These are phyloP conservation scores for Paragyromitra xinjiangensis DNA, from an alignment of 495 filamentous ascomycete genomes.

Conservation along the genomic window DNA sequence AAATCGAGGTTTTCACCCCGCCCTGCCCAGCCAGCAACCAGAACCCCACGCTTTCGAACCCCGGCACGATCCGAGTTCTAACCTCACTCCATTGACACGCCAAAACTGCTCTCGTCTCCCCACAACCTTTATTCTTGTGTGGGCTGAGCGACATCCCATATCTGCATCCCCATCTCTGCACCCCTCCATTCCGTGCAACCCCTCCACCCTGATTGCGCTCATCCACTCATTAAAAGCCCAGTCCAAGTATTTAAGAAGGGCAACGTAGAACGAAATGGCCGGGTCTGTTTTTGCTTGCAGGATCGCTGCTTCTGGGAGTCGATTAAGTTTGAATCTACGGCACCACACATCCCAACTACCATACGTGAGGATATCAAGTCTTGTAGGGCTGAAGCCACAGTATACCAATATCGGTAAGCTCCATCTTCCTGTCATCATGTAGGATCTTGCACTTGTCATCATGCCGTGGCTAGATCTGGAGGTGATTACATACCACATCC, in stretches of 20 bases:
- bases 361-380: conserved; percentile 27
- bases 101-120: conserved; percentile 22
- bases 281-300: conserved; percentile 40
- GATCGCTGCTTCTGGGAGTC: conserved; percentile 13
- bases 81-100: conserved; percentile 23
- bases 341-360: conserved; percentile 11
- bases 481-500: neutral
- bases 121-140: conserved; percentile 16
- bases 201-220: conserved; percentile 4
- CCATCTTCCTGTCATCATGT: conserved; percentile 8
- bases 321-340: conserved; percentile 32
- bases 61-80: conserved; percentile 15
- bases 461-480: neutral
- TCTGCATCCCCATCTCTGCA: conserved; percentile 15
- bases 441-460: neutral
- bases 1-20: conserved; percentile 38
- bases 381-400: conserved; percentile 38
- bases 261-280: conserved; percentile 34
- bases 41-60: conserved; percentile 33
- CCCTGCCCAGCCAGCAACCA: conserved; percentile 30
- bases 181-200: conserved; percentile 11
- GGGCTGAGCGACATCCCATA: conserved; percentile 36
- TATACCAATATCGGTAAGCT: conserved; percentile 38
- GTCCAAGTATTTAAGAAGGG: conserved; percentile 42
- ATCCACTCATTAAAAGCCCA: neutral